Evolutionary conservation across 495 filamentous ascomycete species (phyloP).

Genomic region (Aspergillus biplanus): DNA sequence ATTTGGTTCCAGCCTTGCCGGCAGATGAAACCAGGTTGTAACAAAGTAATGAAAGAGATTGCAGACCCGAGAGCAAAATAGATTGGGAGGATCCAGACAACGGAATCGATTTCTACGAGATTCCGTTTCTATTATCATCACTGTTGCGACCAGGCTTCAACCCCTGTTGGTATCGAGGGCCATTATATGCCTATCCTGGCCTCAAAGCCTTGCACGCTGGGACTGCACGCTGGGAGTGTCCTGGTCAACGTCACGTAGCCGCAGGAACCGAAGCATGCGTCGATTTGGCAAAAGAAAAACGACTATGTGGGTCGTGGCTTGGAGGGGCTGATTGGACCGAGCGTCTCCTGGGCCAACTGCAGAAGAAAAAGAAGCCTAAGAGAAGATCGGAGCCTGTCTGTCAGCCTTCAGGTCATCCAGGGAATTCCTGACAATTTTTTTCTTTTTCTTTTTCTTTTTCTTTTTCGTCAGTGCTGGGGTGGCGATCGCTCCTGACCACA

Average conservation of each 20-base stretch:
- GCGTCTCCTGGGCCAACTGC: constrained; percentile 25
- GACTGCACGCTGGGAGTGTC: neutral
- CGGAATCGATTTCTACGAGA: neutral
- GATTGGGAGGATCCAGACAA: neutral
- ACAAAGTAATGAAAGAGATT: constrained; percentile 11
- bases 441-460: constrained; percentile 7
- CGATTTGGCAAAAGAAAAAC: constrained; percentile 26
- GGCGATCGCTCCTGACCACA: constrained; percentile 10
- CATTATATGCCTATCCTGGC: neutral
- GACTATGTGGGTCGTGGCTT: constrained; percentile 24
- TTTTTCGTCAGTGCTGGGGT: constrained; percentile 8
- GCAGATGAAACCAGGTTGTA: constrained; percentile 23
- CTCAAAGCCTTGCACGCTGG: constrained; percentile 2
- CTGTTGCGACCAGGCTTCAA: neutral
- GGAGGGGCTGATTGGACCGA: constrained; percentile 33
- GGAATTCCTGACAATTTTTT: neutral
- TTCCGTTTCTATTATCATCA: constrained; percentile 1
- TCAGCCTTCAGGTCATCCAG: neutral
- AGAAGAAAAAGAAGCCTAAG: constrained; percentile 28
- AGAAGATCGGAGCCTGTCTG: constrained; percentile 21
- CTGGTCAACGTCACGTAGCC: constrained; percentile 28
- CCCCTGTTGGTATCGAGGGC: neutral
- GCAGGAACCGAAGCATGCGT: constrained; percentile 33
- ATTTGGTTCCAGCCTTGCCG: constrained; percentile 17
- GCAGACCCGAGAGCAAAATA: neutral